Conservation (phyloP, 495 filamentous ascomycete genomes). For the Paragyromitra xinjiangensis region DNA sequence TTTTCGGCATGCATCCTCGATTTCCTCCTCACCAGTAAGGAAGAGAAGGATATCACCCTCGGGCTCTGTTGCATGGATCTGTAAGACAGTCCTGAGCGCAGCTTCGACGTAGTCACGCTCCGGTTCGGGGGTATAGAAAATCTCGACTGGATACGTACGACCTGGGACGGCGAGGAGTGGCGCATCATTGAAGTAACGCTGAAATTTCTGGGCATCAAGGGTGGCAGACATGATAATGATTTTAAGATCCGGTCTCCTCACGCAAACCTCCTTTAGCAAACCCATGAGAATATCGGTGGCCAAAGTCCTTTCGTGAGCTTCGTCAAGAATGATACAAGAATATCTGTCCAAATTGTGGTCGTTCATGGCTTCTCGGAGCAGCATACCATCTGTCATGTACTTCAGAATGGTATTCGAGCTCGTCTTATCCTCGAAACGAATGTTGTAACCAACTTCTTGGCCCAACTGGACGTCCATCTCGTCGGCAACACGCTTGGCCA, state of each 20-base stretch:
- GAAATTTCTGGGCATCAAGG: slow-evolving; percentile 96
- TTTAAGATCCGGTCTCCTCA: slow-evolving; percentile 84
- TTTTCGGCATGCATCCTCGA: slow-evolving; percentile 93
- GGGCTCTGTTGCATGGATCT: slow-evolving; percentile 90
- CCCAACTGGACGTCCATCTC: slow-evolving; percentile 95
- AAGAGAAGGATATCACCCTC: slow-evolving; percentile 97
- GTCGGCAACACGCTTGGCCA: slow-evolving; percentile 95
- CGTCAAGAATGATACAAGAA: slow-evolving; percentile 97
- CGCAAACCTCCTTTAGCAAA: slow-evolving; percentile 83
- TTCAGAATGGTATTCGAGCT: slow-evolving; percentile 90
- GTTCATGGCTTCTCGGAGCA: slow-evolving; percentile 96
- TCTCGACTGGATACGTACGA: slow-evolving; percentile 94
- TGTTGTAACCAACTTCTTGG: slow-evolving; percentile 97
- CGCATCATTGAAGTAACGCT: slow-evolving; percentile 95
- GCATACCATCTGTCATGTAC: slow-evolving; percentile 99
- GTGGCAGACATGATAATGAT: slow-evolving; percentile 99
- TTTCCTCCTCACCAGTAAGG: slow-evolving; percentile 98
- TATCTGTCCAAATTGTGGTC: slow-evolving; percentile 90
- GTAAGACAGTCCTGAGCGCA: slow-evolving; percentile 89
- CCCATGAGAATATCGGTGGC: slow-evolving; percentile 97
- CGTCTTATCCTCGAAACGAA: slow-evolving; percentile 97
- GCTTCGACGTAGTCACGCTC: slow-evolving; percentile 98
- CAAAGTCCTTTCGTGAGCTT: slow-evolving; percentile 95
- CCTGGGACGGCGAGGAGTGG: slow-evolving; percentile 94
- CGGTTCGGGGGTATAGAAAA: slow-evolving; percentile 97